phyloP scores from a whole-genome alignment of 495 filamentous ascomycete genomes.

The Pyrenula aspistea region DNA sequence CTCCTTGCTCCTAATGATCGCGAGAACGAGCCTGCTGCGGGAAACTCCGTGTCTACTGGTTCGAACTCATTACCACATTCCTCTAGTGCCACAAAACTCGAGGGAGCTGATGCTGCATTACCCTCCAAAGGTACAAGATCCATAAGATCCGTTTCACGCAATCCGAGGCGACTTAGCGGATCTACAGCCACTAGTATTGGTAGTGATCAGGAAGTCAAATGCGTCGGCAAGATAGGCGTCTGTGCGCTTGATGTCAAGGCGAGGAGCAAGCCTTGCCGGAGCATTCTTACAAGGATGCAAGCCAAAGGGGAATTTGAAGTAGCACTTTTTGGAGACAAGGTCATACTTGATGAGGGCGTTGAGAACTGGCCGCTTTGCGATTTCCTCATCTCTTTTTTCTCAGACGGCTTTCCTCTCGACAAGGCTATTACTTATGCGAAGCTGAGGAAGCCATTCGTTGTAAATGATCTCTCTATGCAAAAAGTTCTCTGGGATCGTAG shows the following conservation, averaged over 20 bases:
- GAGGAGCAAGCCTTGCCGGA: slow-evolving; percentile 87
- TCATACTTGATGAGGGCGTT: slow-evolving; percentile 84
- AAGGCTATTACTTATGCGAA: slow-evolving; percentile 93
- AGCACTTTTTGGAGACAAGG: slow-evolving; percentile 94
- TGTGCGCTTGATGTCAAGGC: slow-evolving; percentile 95
- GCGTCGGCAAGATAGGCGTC: slow-evolving; percentile 64
- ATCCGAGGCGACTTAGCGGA: slow-evolving; percentile 60
- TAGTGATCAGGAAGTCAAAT: slow-evolving; percentile 24
- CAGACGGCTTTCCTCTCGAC: slow-evolving; percentile 90
- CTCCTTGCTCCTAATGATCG: not conserved
- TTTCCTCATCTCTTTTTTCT: slow-evolving; percentile 96
- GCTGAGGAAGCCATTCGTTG: slow-evolving; percentile 85
- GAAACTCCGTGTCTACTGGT: not conserved
- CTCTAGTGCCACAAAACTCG: not conserved
- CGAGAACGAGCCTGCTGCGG: not conserved
- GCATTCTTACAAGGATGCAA: slow-evolving; percentile 85
- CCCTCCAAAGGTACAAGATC: slow-evolving; percentile 22
- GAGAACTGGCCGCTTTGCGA: slow-evolving; percentile 60
- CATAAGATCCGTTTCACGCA: slow-evolving; percentile 57
- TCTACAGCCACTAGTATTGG: slow-evolving; percentile 63
- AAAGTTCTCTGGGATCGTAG: slow-evolving; percentile 95
- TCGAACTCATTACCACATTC: not conserved
- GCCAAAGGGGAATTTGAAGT: slow-evolving; percentile 89
- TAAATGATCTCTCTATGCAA: slow-evolving; percentile 97
- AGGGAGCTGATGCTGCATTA: not conserved